phyloP scores from a whole-genome alignment of 352 stramenopile species.

The Pythium brassicae region DNA sequence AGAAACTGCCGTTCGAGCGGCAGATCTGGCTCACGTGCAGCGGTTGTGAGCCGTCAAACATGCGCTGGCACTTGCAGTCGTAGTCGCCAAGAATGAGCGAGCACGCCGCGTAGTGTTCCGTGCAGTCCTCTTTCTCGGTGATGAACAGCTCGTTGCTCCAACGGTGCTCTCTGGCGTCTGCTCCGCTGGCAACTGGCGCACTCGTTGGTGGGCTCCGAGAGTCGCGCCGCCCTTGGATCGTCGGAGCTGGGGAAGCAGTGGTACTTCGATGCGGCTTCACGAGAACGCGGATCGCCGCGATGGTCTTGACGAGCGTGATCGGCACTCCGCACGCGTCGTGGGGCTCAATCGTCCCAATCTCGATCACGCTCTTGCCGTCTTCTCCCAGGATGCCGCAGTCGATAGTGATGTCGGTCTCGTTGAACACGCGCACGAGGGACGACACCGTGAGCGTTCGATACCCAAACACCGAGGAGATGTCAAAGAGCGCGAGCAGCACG shows the following conservation, averaged over 20 bases:
- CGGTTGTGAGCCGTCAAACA: slow-evolving; percentile 71
- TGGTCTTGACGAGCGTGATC: slow-evolving; percentile 51
- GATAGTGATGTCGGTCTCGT: slow-evolving; percentile 55
- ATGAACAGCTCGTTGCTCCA: slow-evolving; percentile 83
- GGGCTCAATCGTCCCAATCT: slow-evolving; percentile 59
- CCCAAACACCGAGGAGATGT: slow-evolving; percentile 65
- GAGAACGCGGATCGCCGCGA: slow-evolving; percentile 57
- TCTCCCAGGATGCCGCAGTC: slow-evolving; percentile 54
- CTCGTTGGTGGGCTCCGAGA: neutral
- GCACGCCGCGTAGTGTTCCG: slow-evolving; percentile 55
- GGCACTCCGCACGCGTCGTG: slow-evolving; percentile 60
- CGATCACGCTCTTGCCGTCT: slow-evolving; percentile 52
- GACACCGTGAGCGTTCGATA: slow-evolving; percentile 79
- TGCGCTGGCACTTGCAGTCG: slow-evolving; percentile 70
- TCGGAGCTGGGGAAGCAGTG: neutral
- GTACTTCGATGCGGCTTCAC: slow-evolving; percentile 40
- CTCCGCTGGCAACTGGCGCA: neutral
- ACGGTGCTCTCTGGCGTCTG: slow-evolving; percentile 43
- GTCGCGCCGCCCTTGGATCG: neutral
- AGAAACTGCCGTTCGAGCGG: slow-evolving; percentile 63
- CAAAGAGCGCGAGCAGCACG: slow-evolving; percentile 59
- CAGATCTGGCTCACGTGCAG: slow-evolving; percentile 71
- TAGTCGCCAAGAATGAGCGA: slow-evolving; percentile 70
- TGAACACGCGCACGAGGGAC: slow-evolving; percentile 73
- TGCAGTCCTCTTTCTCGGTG: slow-evolving; percentile 56